These are phyloP conservation scores for Hura crepitans DNA, from an alignment of 441 rosid genomes.

Conservation along the genomic window DNA sequence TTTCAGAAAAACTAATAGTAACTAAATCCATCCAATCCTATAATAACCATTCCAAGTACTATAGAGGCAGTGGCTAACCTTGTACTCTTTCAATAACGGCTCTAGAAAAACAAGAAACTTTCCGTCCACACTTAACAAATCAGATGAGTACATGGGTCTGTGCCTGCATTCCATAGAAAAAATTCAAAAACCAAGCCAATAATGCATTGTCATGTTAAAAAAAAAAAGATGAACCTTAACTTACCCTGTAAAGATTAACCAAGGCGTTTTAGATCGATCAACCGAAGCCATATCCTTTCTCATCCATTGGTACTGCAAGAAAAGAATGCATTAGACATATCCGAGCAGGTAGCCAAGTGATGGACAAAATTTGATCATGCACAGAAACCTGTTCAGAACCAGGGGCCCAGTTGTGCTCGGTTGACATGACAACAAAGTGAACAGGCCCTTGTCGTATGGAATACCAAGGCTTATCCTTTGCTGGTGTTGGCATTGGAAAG, in stretches of 20 bases:
- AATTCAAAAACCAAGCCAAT: too few relatives aligned
- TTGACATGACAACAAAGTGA: conserved; percentile 55
- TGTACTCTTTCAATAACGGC: conserved; percentile 40
- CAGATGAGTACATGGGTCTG: conserved; percentile 52
- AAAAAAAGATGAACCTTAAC: not conserved
- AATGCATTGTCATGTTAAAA: too few relatives aligned
- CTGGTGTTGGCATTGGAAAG: conserved; percentile 53
- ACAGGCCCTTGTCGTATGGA: conserved; percentile 49
- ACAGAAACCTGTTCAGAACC: conserved; percentile 39
- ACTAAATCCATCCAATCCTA: not conserved
- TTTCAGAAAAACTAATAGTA: not conserved
- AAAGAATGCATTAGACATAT: not conserved
- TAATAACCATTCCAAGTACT: not conserved
- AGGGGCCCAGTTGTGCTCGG: conserved; percentile 46
- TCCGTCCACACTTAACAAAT: conserved; percentile 15
- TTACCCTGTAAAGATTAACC: conserved; percentile 52
- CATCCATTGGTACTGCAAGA: conserved; percentile 51
- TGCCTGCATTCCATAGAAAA: conserved; percentile 37
- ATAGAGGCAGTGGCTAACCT: conserved; percentile 28
- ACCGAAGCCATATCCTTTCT: conserved; percentile 47
- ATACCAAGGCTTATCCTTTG: conserved; percentile 65
- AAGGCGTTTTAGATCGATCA: conserved; percentile 52
- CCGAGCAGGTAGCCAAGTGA: too few relatives aligned
- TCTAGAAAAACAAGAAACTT: conserved; percentile 31
- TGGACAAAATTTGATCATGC: too few relatives aligned